These are phyloP conservation scores for Stenocarpella maydis DNA, from an alignment of 2,329 filamentous ascomycete species.

Conservation along the genomic window DNA sequence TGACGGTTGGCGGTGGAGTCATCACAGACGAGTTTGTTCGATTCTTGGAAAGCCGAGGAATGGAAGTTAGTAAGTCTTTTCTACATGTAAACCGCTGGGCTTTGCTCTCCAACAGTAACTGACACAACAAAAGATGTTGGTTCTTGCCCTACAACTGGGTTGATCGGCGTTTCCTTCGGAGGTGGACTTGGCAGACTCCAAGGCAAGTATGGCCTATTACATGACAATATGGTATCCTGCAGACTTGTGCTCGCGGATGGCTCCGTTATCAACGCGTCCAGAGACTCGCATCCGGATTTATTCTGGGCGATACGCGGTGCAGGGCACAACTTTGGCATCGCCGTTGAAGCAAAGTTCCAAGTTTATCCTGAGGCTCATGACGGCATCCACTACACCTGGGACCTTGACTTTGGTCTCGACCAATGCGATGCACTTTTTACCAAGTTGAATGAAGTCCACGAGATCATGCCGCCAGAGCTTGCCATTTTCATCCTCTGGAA, in stretches of 20 bases:
- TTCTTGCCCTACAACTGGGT: constrained; percentile 16
- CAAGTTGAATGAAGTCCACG: not conserved
- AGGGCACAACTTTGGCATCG: constrained; percentile 54
- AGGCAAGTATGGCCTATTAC: constrained; percentile 4
- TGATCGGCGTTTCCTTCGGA: constrained; percentile 12
- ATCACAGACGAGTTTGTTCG: constrained; percentile 23
- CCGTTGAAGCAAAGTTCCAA: constrained; percentile 53
- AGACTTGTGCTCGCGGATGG: constrained; percentile 51
- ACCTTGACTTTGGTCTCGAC: constrained; percentile 1
- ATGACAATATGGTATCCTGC: constrained; percentile 44
- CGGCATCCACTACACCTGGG: constrained; percentile 8
- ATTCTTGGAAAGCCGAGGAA: not conserved
- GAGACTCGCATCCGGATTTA: constrained; percentile 51
- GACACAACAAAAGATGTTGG: not conserved
- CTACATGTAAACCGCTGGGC: too few relatives aligned
- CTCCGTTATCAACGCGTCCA: constrained; percentile 48
- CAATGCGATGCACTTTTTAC: constrained; percentile 10
- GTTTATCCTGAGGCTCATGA: constrained; percentile 46
- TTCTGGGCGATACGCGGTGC: constrained; percentile 54
- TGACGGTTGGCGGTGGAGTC: constrained; percentile 9
- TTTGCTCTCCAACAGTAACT: too few relatives aligned
- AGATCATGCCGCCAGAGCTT: constrained; percentile 2
- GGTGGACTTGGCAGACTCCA: not conserved
- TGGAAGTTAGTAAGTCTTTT: constrained; percentile 26
- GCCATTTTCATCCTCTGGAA: constrained; percentile 10